Percentiles rank a stretch among this genome's conserved stretches.
Conservation (phyloP, 352 stramenopile species). For the Thalassiosira hispida region DNA sequence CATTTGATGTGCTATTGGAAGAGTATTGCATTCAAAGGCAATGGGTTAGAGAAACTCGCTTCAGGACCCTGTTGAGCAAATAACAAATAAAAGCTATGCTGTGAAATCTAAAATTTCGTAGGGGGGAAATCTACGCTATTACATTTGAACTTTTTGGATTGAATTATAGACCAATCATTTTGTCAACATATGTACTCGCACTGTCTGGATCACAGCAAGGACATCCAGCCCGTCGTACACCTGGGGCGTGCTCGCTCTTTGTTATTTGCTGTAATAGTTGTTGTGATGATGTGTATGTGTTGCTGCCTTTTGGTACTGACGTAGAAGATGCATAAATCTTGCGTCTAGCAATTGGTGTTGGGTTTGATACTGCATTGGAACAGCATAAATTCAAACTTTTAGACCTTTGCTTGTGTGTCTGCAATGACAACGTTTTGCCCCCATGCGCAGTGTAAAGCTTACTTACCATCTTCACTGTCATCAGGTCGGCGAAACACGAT, state of each 20-base stretch:
- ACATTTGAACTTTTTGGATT: background rate
- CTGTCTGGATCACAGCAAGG: constrained; percentile 83
- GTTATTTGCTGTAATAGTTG: constrained; percentile 51
- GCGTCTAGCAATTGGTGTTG: background rate
- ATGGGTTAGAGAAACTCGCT: background rate
- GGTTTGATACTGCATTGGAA: constrained; percentile 7
- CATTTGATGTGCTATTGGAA: background rate
- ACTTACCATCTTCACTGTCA: constrained; percentile 10
- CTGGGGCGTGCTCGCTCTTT: constrained; percentile 71
- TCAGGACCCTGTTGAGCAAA: background rate
- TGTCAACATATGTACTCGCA: constrained; percentile 63
- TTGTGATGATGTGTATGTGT: constrained; percentile 28
- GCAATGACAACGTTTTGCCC: background rate
- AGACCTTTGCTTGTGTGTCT: background rate
- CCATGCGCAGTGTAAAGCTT: background rate
- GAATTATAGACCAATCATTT: constrained; percentile 54
- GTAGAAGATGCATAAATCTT: constrained; percentile 2
- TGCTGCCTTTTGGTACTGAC: constrained; percentile 11
- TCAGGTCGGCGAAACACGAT: constrained; percentile 17
- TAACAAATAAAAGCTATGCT: background rate
- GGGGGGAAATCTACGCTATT: background rate
- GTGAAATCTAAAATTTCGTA: background rate
- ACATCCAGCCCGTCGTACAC: constrained; percentile 69
- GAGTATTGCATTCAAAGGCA: background rate
- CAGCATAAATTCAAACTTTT: background rate